These are phyloP conservation scores for Mortierella antarctica DNA, from an alignment of 192 early-diverging fungal genomes.

Conservation along the genomic window DNA sequence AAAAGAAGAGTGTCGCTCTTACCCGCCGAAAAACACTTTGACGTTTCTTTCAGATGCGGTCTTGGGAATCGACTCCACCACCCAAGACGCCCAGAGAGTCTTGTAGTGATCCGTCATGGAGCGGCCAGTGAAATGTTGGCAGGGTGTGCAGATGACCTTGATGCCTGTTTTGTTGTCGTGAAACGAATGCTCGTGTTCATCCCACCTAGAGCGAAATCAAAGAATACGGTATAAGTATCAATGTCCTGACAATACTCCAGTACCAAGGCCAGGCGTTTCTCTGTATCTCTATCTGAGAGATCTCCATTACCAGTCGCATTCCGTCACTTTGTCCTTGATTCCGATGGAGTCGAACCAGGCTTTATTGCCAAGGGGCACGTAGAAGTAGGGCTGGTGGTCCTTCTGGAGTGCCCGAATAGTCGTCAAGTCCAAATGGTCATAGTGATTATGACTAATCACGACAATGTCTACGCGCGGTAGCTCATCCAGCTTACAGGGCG, in stretches of 20 bases:
- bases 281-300: too few species aligned
- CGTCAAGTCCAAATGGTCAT: slow-evolving; percentile 84
- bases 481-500: slow-evolving; percentile 72
- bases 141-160: slow-evolving; percentile 72
- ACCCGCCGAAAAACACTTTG: slow-evolving; percentile 72
- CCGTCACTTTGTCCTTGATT: slow-evolving; percentile 62
- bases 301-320: slow-evolving; percentile 86
- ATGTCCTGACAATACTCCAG: neutral
- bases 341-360: slow-evolving; percentile 67
- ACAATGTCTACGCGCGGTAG: slow-evolving; percentile 79
- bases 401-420: slow-evolving; percentile 68
- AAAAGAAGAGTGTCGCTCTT: neutral
- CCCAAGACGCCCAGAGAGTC: slow-evolving; percentile 88
- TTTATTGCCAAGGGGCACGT: slow-evolving; percentile 84
- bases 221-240: neutral
- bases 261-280: too few species aligned
- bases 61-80: slow-evolving; percentile 55
- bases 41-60: slow-evolving; percentile 35
- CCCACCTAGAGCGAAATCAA: slow-evolving; percentile 20
- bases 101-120: slow-evolving; percentile 71
- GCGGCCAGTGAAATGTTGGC: slow-evolving; percentile 78
- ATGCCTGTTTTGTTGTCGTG: slow-evolving; percentile 24
- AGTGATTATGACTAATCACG: slow-evolving; percentile 89
- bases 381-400: slow-evolving; percentile 66
- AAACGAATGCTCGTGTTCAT: slow-evolving; percentile 38